Conservation (phyloP, 73 alveolate genomes). For the Uronychia binucleata region DNA sequence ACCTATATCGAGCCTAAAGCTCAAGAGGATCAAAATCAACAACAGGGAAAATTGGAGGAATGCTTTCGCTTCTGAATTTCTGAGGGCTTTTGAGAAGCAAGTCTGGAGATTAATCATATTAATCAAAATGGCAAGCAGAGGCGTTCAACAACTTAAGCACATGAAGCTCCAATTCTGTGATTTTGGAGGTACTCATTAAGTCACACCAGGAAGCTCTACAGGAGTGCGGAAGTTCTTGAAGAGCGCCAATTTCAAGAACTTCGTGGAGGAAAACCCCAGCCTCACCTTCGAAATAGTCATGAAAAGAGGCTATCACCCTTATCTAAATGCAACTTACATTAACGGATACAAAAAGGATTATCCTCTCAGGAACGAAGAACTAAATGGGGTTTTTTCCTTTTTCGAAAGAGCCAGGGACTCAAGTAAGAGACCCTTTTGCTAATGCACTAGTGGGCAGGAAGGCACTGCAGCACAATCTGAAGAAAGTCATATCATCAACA, state of each 20-base stretch:
- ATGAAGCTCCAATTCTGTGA: constrained; percentile 68
- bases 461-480: neutral
- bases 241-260: constrained; percentile 21
- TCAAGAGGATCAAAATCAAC: no score
- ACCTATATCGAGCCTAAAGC: no score
- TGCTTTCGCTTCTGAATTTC: no score
- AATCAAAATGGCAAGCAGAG: constrained; percentile 20
- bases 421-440: neutral
- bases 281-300: constrained; percentile 45
- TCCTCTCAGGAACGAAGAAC: constrained; percentile 51
- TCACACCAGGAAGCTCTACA: constrained; percentile 56
- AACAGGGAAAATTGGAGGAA: no score
- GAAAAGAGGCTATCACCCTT: constrained; percentile 70
- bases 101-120: neutral
- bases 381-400: constrained; percentile 41
- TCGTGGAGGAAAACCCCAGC: constrained; percentile 32
- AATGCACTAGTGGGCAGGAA: neutral
- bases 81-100: no score
- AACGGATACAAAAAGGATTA: constrained; percentile 67
- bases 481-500: constrained; percentile 9
- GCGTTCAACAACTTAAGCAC: constrained; percentile 58
- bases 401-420: constrained; percentile 10
- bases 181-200: constrained; percentile 41
- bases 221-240: constrained; percentile 67
- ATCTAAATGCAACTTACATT: constrained; percentile 51